Percentiles rank a stretch among this genome's conserved stretches.
These are phyloP conservation scores for Tuber magnatum DNA, from an alignment of 495 filamentous ascomycete genomes.

Conservation along the genomic window DNA sequence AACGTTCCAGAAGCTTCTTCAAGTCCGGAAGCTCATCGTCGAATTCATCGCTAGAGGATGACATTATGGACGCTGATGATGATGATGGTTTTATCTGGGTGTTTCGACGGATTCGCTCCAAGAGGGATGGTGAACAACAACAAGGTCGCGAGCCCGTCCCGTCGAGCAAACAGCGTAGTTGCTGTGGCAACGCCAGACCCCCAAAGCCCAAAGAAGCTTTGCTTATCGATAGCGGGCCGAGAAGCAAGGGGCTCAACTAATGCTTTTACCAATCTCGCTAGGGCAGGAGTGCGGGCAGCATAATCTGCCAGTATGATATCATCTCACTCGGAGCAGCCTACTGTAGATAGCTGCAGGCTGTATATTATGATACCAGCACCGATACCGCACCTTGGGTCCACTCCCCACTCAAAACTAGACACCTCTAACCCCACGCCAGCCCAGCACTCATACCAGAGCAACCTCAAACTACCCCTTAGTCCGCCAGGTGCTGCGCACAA, in stretches of 20 bases:
- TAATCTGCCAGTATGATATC: background rate
- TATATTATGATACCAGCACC: background rate
- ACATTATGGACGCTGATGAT: conserved; percentile 1
- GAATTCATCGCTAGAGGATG: conserved; percentile 22
- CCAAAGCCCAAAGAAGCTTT: background rate
- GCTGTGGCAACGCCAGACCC: background rate
- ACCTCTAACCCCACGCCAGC: background rate
- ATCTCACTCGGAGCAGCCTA: background rate
- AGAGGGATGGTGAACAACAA: background rate
- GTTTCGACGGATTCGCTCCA: background rate
- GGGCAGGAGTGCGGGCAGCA: background rate
- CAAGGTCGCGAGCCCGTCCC: background rate
- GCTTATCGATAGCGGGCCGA: background rate
- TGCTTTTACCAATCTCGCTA: background rate
- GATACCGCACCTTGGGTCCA: background rate
- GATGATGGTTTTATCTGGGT: background rate
- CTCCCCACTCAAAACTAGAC: background rate
- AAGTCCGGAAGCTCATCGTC: conserved; percentile 38
- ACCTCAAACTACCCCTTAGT: background rate
- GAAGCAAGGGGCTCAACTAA: background rate
- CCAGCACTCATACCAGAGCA: background rate
- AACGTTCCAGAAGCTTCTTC: conserved; percentile 24
- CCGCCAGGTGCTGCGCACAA: too few relatives aligned
- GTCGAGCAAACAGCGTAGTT: background rate
- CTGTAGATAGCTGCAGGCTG: background rate